Percentiles rank a stretch among this genome's conserved stretches.
Evolutionary conservation across 768 basidiomycete species (phyloP).

Genomic region (Sporobolomyces roseus): DNA sequence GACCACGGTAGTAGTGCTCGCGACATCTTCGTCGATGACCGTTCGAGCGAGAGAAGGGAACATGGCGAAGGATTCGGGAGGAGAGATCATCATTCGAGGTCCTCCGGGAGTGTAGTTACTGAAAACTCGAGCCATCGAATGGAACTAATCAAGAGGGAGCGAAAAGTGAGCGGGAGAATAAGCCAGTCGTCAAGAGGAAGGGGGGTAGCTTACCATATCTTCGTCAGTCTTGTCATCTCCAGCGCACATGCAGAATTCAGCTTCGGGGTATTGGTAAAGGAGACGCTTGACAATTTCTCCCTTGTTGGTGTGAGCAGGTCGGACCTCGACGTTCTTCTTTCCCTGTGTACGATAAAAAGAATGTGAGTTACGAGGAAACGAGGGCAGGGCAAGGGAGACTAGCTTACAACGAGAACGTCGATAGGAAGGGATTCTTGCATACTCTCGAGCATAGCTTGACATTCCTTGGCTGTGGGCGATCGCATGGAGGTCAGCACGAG

Average conservation of each 20-base stretch:
- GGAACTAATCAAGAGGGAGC: slow-evolving; percentile 16
- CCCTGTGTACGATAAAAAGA: no score
- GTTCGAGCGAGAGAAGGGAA: slow-evolving; percentile 40
- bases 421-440: slow-evolving; percentile 92
- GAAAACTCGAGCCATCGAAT: slow-evolving; percentile 40
- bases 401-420: slow-evolving; percentile 56
- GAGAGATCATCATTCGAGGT: slow-evolving; percentile 55
- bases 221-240: slow-evolving; percentile 94
- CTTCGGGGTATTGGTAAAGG: slow-evolving; percentile 84
- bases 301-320: slow-evolving; percentile 94
- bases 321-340: slow-evolving; percentile 97
- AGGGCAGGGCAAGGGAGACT: neutral
- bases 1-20: slow-evolving; percentile 10
- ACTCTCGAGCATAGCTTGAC: slow-evolving; percentile 91
- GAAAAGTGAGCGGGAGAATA: neutral
- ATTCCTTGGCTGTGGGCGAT: slow-evolving; percentile 74
- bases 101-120: slow-evolving; percentile 51
- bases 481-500: neutral
- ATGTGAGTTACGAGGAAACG: no score
- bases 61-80: slow-evolving; percentile 52
- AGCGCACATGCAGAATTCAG: slow-evolving; percentile 94
- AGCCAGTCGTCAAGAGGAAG: no score
- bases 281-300: slow-evolving; percentile 97
- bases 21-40: slow-evolving; percentile 1
- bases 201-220: slow-evolving; percentile 90